These are phyloP conservation scores for Suillus paluster DNA, from an alignment of 768 basidiomycete species.

Conservation along the genomic window DNA sequence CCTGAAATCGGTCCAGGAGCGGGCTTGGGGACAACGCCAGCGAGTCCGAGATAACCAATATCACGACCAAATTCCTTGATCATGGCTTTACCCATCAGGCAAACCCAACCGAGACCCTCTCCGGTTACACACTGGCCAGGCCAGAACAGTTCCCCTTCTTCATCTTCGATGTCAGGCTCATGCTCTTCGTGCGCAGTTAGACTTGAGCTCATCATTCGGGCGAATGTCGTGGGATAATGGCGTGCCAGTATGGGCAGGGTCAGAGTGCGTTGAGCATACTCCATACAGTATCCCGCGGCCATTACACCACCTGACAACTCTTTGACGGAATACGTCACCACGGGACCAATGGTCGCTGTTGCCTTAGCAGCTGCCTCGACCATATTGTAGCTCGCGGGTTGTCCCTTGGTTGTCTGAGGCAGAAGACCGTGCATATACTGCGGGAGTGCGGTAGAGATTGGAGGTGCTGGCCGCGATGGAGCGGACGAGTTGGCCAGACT, in stretches of 20 bases:
- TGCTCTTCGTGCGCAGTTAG: slow-evolving; percentile 69
- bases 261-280: slow-evolving; percentile 54
- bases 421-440: slow-evolving; percentile 38
- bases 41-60: slow-evolving; percentile 72
- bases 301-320: slow-evolving; percentile 42
- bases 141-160: slow-evolving; percentile 88
- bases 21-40: slow-evolving; percentile 75
- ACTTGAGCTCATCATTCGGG: slow-evolving; percentile 70
- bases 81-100: slow-evolving; percentile 86
- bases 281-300: slow-evolving; percentile 47
- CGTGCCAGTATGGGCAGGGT: slow-evolving; percentile 70
- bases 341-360: slow-evolving; percentile 32
- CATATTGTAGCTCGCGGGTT: slow-evolving; percentile 30
- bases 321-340: slow-evolving; percentile 28
- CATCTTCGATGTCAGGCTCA: slow-evolving; percentile 83
- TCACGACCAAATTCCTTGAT: slow-evolving; percentile 79
- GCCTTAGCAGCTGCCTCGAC: slow-evolving; percentile 36
- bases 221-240: slow-evolving; percentile 77
- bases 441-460: slow-evolving; percentile 45
- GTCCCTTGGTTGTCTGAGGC: slow-evolving; percentile 34
- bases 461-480: slow-evolving; percentile 30
- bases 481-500: slow-evolving; percentile 22
- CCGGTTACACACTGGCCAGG: slow-evolving; percentile 74
- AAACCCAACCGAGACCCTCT: slow-evolving; percentile 87
- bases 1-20: slow-evolving; percentile 42